Conservation (phyloP, 768 basidiomycete genomes). For the Podaxis sp. region DNA sequence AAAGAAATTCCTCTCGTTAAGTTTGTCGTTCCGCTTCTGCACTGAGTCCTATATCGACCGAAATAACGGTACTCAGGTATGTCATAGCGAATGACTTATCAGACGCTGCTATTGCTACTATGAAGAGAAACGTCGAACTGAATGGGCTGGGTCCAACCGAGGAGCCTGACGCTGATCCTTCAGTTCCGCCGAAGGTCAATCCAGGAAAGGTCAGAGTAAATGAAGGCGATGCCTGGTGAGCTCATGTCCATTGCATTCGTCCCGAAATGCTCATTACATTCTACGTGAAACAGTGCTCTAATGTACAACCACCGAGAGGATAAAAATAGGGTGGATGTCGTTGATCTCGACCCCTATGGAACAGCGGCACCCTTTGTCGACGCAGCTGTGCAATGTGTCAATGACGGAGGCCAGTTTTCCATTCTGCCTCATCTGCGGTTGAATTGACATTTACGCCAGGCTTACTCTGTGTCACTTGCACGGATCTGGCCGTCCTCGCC, state of each 20-base stretch:
- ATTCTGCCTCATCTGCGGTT: not conserved
- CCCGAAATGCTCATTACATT: not conserved
- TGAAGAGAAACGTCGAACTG: constrained; percentile 79
- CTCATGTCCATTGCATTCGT: constrained; percentile 16
- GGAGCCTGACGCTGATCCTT: constrained; percentile 22
- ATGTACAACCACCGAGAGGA: constrained; percentile 89
- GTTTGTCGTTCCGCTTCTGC: constrained; percentile 40
- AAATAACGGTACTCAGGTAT: constrained; percentile 47
- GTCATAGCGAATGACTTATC: constrained; percentile 96
- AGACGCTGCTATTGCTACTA: constrained; percentile 76
- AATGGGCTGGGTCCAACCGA: constrained; percentile 62
- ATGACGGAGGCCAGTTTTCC: constrained; percentile 71
- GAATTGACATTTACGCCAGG: constrained; percentile 41
- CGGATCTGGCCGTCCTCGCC: constrained; percentile 91
- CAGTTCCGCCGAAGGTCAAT: constrained; percentile 15
- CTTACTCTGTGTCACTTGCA: constrained; percentile 93
- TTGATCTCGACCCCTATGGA: constrained; percentile 98
- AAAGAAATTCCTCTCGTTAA: constrained; percentile 92
- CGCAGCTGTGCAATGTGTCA: constrained; percentile 83
- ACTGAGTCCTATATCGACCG: constrained; percentile 9
- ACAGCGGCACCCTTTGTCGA: constrained; percentile 98
- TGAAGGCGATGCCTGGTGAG: constrained; percentile 92
- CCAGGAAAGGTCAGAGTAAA: constrained; percentile 71
- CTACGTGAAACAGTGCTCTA: constrained; percentile 27
- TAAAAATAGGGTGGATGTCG: constrained; percentile 77